Percentiles rank a stretch among this genome's conserved stretches.
phyloP scores from a whole-genome alignment of 768 basidiomycete species.

The Serendipita indica region DNA sequence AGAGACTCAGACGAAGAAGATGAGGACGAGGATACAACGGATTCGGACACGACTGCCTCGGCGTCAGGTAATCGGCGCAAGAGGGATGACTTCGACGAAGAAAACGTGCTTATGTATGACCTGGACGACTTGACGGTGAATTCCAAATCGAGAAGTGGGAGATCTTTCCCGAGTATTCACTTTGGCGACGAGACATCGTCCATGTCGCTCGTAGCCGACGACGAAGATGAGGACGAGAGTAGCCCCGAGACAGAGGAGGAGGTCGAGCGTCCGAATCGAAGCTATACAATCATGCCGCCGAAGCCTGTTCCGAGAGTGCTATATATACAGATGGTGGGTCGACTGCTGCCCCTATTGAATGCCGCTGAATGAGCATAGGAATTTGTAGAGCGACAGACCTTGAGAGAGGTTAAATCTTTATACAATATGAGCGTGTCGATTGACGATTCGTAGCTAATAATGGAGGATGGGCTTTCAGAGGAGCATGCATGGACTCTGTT shows the following conservation, averaged over 20 bases:
- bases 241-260: background rate
- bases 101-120: conserved; percentile 3
- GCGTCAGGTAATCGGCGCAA: background rate
- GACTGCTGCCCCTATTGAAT: conserved; percentile 11
- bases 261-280: background rate
- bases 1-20: conserved; percentile 22
- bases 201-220: background rate
- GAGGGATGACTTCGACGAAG: conserved; percentile 10
- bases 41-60: conserved; percentile 10
- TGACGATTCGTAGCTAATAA: conserved; percentile 26
- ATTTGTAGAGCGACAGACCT: conserved; percentile 80
- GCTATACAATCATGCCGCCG: background rate
- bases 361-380: conserved; percentile 33
- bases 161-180: conserved; percentile 5
- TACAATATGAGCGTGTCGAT: background rate
- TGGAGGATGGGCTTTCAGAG: conserved; percentile 68
- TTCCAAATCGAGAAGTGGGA: conserved; percentile 3
- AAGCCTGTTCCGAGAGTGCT: conserved; percentile 35
- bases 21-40: conserved; percentile 19
- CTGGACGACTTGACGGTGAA: background rate
- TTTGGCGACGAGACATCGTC: conserved; percentile 4
- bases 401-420: conserved; percentile 48
- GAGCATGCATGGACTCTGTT: conserved; percentile 84
- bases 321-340: conserved; percentile 83
- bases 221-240: conserved; percentile 1